Base-by-base conservation (phyloP, 345 rosid genomes). In the Trapa bicornis region DNA sequence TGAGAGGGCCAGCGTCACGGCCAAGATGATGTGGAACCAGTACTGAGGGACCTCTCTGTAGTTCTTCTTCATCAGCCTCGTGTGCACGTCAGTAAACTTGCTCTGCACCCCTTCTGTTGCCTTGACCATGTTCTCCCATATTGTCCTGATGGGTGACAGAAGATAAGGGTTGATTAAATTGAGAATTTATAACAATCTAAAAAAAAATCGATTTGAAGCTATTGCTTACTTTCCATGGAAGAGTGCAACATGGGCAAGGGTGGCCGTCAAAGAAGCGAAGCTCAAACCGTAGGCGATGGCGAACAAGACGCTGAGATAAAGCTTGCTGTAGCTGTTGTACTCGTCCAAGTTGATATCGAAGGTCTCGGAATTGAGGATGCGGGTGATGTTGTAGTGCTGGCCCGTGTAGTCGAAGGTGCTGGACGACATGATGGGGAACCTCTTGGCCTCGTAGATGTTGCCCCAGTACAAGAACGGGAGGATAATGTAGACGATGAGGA, bases 61-160 rank as follows among this genome's bases (percentile, higher is more conserved):
- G 67, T 82, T 87, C 73, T 80, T 87, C 76, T 83, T 89, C 91
- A 86, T 87, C 75, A 82, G 35, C 78, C 88, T 84, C 11, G 88
- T 79, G 73, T 89, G 96, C 6, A 89, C 86, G 61, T 89, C 91
- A 12, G 71, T 72, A 12, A 71, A 80, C 42, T 80, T 76, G 33
- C 76, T 45, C 48, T 45, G 48, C 48, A 45, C 78, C 22, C 71
- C 64, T 2, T 71, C 72, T 41, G 85, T 53, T 9, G 74, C 73
- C 61, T 70, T 70, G 36, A 82, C 62, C 70, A 1, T 45, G 48
- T 80, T 80, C 38, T 67, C 64, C 88, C 84, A 82, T 47, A 82
- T 82, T 22, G 65, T 16, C 67, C 84, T 82, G 76, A 68, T 22
- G 17, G 16, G 38, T 47, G 29, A 12, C 32, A 0, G 5, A 17